Conservation (phyloP, 1,284 basidiomycete genomes). For the Microbotryum scabiosae region DNA sequence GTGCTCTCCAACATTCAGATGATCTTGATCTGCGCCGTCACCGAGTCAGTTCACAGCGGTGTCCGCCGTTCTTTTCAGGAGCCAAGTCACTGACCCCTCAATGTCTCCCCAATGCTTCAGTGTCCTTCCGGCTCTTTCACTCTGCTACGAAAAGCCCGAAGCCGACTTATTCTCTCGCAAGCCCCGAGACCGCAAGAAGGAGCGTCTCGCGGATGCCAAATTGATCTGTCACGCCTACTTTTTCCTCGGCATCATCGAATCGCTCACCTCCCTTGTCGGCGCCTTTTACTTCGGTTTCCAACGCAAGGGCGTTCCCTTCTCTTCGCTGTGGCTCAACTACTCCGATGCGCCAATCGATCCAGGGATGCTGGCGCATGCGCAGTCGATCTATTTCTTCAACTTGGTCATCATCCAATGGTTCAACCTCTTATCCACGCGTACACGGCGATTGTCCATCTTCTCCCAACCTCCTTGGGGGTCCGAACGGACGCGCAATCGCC, state of each 20-base stretch:
- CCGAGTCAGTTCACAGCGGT: too few relatives aligned
- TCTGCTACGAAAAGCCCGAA: slow-evolving; percentile 55
- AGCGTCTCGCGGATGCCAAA: slow-evolving; percentile 45
- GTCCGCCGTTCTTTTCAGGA: too few relatives aligned
- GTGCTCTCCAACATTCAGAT: slow-evolving; percentile 49
- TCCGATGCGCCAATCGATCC: slow-evolving; percentile 41
- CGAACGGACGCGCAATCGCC: slow-evolving; percentile 39
- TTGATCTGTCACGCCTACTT: slow-evolving; percentile 59
- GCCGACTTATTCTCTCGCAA: slow-evolving; percentile 51
- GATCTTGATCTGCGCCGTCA: slow-evolving; percentile 53
- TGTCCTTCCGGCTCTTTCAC: slow-evolving; percentile 48
- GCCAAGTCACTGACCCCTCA: too few relatives aligned
- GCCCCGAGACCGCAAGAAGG: slow-evolving; percentile 54
- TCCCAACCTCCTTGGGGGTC: slow-evolving; percentile 45
- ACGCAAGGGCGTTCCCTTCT: slow-evolving; percentile 50
- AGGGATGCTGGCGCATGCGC: slow-evolving; percentile 41
- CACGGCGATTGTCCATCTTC: slow-evolving; percentile 48
- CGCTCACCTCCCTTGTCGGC: slow-evolving; percentile 48
- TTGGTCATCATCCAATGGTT: slow-evolving; percentile 63
- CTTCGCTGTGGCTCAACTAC: slow-evolving; percentile 49
- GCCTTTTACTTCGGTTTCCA: slow-evolving; percentile 39
- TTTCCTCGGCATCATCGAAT: slow-evolving; percentile 54
- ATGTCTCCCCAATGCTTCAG: too few relatives aligned
- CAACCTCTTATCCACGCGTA: slow-evolving; percentile 49
- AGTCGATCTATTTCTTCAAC: slow-evolving; percentile 42